phyloP scores from a whole-genome alignment of 2,329 filamentous ascomycete species.

The Diplodia intermedia region DNA sequence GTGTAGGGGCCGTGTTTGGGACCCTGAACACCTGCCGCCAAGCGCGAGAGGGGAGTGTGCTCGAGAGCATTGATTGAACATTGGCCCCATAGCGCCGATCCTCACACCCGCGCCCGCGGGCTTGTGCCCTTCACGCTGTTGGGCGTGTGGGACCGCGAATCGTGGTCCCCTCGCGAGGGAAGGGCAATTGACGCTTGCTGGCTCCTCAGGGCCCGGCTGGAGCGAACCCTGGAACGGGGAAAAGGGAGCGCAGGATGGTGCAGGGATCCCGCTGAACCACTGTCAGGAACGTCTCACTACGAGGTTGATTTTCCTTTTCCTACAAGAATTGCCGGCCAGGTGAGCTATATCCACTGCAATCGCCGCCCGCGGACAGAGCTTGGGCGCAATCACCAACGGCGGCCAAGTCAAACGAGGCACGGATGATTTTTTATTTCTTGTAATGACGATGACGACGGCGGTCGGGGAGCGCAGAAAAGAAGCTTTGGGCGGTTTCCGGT shows the following conservation, averaged over 20 bases:
- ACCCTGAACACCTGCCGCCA: slow-evolving; percentile 13
- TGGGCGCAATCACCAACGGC: background rate
- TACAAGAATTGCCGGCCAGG: background rate
- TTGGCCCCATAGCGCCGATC: slow-evolving; percentile 13
- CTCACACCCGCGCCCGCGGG: slow-evolving; percentile 9
- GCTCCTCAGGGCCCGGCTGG: background rate
- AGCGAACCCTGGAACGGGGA: background rate
- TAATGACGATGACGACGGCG: slow-evolving; percentile 11
- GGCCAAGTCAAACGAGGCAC: slow-evolving; percentile 6
- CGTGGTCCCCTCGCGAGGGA: background rate
- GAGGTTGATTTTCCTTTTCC: background rate
- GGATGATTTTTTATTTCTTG: slow-evolving; percentile 4
- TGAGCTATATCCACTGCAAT: slow-evolving; percentile 2
- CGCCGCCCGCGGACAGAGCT: background rate
- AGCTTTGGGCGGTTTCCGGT: slow-evolving; percentile 13
- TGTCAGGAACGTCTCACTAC: background rate
- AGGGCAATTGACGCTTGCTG: background rate
- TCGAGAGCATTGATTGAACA: background rate
- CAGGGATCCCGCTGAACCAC: background rate
- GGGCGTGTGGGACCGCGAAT: background rate
- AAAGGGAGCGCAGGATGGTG: background rate
- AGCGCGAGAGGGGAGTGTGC: background rate
- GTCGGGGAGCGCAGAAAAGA: background rate
- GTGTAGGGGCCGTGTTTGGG: slow-evolving; percentile 18
- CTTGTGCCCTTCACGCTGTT: background rate